phyloP scores from a whole-genome alignment of 2,329 filamentous ascomycete genomes.

The Xylariaceae sp. region DNA sequence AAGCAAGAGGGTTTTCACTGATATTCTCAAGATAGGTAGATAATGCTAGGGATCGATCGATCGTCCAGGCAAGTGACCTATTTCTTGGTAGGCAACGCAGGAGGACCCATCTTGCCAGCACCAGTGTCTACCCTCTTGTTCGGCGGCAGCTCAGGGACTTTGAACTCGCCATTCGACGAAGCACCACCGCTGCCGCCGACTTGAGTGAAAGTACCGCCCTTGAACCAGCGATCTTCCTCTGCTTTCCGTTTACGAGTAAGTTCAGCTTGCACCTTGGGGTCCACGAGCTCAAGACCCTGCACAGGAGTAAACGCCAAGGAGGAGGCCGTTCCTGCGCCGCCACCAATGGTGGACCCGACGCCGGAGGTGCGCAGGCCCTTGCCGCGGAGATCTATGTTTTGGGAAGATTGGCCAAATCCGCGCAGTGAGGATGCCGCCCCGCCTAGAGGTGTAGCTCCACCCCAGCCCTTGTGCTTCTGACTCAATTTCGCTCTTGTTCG shows the following conservation, averaged over 20 bases:
- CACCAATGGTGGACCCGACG: slow-evolving; percentile 65
- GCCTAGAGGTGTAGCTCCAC: slow-evolving; percentile 59
- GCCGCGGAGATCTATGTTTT: slow-evolving; percentile 64
- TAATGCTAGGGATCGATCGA: not conserved
- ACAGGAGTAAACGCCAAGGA: slow-evolving; percentile 91
- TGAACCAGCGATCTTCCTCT: slow-evolving; percentile 95
- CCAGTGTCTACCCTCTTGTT: slow-evolving; percentile 69
- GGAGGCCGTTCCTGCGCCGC: slow-evolving; percentile 69
- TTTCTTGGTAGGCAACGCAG: slow-evolving; percentile 27
- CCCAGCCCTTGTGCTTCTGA: slow-evolving; percentile 96
- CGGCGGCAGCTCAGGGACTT: slow-evolving; percentile 55
- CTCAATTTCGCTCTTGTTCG: slow-evolving; percentile 88
- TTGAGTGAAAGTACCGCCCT: slow-evolving; percentile 94
- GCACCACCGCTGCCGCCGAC: slow-evolving; percentile 43
- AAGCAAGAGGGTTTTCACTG: not conserved
- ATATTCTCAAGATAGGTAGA: not conserved
- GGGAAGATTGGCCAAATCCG: slow-evolving; percentile 63
- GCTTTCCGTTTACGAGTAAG: slow-evolving; percentile 85
- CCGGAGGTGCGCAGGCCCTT: slow-evolving; percentile 77
- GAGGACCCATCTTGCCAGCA: slow-evolving; percentile 45
- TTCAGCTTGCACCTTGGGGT: slow-evolving; percentile 85
- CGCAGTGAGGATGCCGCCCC: slow-evolving; percentile 76
- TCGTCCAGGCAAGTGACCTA: slow-evolving; percentile 7
- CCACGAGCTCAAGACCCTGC: slow-evolving; percentile 89
- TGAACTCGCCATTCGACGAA: slow-evolving; percentile 60